Evolutionary conservation across 257 asterid species (phyloP).

Genomic region (Solanum lignicaule): DNA sequence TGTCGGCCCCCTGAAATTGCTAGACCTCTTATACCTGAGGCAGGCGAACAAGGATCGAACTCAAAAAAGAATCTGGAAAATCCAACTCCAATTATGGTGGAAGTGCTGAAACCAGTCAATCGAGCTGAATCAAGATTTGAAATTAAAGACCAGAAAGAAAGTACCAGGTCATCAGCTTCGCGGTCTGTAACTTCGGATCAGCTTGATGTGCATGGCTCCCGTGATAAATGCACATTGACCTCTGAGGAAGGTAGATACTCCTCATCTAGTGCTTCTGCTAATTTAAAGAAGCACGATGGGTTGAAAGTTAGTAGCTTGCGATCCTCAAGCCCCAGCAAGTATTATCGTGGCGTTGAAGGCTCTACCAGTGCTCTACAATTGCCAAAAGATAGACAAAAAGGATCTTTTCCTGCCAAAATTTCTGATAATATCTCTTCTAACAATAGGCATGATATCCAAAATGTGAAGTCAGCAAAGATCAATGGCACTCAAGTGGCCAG

Average conservation of each 20-base stretch:
- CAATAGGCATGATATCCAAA: constrained; percentile 11
- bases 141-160: constrained; percentile 15
- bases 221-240: constrained; percentile 1
- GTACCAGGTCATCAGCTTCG: constrained; percentile 16
- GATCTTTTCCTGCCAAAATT: constrained; percentile 16
- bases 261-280: constrained; percentile 3
- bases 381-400: constrained; percentile 16
- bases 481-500: constrained; percentile 7
- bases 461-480: constrained; percentile 18
- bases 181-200: constrained; percentile 8
- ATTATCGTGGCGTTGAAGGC: constrained; percentile 11
- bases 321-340: constrained; percentile 8
- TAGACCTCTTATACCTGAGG: constrained; percentile 1
- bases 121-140: constrained; percentile 4
- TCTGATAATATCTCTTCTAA: constrained; percentile 21
- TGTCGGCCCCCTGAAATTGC: constrained; percentile 8
- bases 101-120: constrained; percentile 16
- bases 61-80: constrained; percentile 13
- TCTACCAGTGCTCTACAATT: constrained; percentile 11
- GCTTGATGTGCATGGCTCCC: constrained; percentile 4
- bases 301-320: constrained; percentile 15
- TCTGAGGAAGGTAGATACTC: constrained; percentile 11
- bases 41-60: constrained; percentile 9
- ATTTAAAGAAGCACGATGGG: constrained; percentile 7
- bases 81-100: constrained; percentile 7